Conservation (phyloP, 768 basidiomycete species). For the Trichaptum fuscoviolaceum region DNA sequence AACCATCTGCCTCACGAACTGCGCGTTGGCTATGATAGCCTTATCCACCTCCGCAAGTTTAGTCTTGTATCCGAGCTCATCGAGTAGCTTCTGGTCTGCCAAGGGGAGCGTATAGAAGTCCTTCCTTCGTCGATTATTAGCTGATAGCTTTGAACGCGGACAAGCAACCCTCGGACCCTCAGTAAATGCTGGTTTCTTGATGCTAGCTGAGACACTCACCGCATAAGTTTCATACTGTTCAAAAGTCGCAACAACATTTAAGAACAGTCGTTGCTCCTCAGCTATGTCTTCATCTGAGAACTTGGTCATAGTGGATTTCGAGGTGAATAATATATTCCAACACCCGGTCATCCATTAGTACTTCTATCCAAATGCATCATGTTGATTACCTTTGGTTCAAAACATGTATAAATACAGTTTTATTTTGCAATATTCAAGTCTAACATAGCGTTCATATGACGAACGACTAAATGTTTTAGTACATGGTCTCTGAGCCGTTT, state of each 20-base stretch:
- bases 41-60: slow-evolving; percentile 78
- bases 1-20: slow-evolving; percentile 71
- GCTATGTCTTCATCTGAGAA: slow-evolving; percentile 28
- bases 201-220: slow-evolving; percentile 35
- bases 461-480: too few relatives aligned
- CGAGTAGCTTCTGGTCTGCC: slow-evolving; percentile 65
- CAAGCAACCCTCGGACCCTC: slow-evolving; percentile 1
- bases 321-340: too few relatives aligned
- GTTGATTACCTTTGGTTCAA: neutral
- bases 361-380: too few relatives aligned
- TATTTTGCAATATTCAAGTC: too few relatives aligned
- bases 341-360: too few relatives aligned
- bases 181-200: neutral
- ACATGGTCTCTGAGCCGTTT: neutral
- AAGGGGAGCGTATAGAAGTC: slow-evolving; percentile 68
- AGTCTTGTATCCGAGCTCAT: slow-evolving; percentile 64
- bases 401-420: neutral
- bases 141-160: slow-evolving; percentile 37
- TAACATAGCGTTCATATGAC: too few relatives aligned
- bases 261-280: slow-evolving; percentile 69
- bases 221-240: slow-evolving; percentile 71
- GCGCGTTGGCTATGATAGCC: slow-evolving; percentile 74
- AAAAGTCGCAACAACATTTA: slow-evolving; percentile 71
- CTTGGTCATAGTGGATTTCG: slow-evolving; percentile 13
- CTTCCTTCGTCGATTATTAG: slow-evolving; percentile 66